Conservation (phyloP, 768 basidiomycete genomes). For the Kwoniella bestiolae region DNA sequence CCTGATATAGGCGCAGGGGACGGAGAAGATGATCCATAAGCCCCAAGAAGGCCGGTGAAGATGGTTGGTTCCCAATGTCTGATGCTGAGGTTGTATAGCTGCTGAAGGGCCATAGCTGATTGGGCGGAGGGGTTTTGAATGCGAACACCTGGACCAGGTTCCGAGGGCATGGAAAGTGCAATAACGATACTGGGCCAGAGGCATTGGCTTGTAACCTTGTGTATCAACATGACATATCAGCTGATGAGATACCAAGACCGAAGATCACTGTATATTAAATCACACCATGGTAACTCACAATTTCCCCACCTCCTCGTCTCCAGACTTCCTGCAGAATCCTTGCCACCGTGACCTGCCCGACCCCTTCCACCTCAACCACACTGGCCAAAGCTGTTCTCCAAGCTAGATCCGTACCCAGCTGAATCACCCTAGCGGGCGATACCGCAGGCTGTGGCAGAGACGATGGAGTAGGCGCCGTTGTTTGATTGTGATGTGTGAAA, state of each 20-base stretch:
- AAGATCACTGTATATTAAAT: not conserved
- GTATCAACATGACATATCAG: not conserved
- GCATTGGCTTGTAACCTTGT: conserved; percentile 37
- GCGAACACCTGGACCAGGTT: conserved; percentile 17
- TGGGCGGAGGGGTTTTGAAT: conserved; percentile 39
- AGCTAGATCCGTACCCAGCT: conserved; percentile 38
- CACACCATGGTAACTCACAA: conserved; percentile 32
- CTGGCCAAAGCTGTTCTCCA: conserved; percentile 49
- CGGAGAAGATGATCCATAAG: conserved; percentile 17
- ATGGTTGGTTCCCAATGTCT: conserved; percentile 48
- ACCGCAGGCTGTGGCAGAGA: not conserved
- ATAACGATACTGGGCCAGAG: conserved; percentile 43
- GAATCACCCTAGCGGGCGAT: conserved; percentile 19
- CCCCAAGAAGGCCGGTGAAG: conserved; percentile 45
- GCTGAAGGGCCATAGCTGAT: conserved; percentile 38
- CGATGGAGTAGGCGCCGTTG: not conserved
- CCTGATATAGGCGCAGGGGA: conserved; percentile 1
- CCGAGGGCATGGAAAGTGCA: conserved; percentile 28
- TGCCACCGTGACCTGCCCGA: conserved; percentile 40
- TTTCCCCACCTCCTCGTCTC: conserved; percentile 48
- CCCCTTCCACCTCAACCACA: conserved; percentile 47
- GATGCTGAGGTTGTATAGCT: conserved; percentile 49
- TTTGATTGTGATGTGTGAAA: not conserved
- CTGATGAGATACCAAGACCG: not conserved
- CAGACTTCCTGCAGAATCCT: conserved; percentile 46